Percentiles rank a stretch among this genome's conserved stretches.
Evolutionary conservation across 495 filamentous ascomycete species (phyloP).

Genomic region (Filosporella fistucella): DNA sequence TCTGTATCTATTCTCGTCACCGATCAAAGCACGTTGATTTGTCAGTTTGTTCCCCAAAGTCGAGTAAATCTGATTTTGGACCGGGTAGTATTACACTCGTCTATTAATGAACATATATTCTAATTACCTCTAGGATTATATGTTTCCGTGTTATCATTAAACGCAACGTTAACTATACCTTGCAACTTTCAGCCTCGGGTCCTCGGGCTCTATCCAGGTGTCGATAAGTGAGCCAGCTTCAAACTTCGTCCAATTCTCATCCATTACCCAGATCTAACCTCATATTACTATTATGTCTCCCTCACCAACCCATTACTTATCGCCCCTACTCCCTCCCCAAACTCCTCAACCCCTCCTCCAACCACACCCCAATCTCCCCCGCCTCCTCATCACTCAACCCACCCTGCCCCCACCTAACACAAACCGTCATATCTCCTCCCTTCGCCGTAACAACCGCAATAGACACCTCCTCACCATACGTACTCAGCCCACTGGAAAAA

Average conservation of each 20-base stretch:
- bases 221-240: not conserved
- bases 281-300: not conserved
- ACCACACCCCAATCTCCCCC: not conserved
- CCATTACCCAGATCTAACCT: not conserved
- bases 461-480: not conserved
- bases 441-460: conserved; percentile 4
- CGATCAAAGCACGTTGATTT: no score
- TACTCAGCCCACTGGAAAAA: not conserved
- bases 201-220: not conserved
- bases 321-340: not conserved
- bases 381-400: conserved; percentile 3
- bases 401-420: not conserved
- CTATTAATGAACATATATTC: no score
- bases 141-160: not conserved
- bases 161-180: not conserved
- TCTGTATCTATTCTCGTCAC: no score
- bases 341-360: not conserved
- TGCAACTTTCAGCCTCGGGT: not conserved
- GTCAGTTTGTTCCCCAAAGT: no score
- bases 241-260: not conserved
- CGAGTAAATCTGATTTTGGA: no score
- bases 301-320: not conserved
- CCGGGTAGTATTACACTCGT: no score
- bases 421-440: conserved; percentile 5
- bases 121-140: no score